A percentile compares a stretch with the other conserved stretches of the same genome.
Conservation (phyloP, 148 eudicot species). For the Arbutus unedo region DNA sequence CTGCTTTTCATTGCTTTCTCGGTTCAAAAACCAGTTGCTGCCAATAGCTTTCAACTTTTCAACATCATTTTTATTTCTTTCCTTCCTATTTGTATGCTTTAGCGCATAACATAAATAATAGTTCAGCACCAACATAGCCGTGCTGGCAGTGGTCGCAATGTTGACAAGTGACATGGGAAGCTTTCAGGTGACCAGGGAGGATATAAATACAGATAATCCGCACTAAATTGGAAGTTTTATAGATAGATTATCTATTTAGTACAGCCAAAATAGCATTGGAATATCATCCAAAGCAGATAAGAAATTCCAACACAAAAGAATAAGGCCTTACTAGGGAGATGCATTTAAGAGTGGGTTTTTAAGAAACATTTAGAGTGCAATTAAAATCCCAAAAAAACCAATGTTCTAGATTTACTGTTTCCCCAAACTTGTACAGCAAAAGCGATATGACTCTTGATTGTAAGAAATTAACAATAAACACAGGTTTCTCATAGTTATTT, state of each 20-base stretch:
- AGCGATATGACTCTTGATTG: background rate
- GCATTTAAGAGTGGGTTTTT: background rate
- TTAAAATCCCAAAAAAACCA: background rate
- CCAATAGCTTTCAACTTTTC: background rate
- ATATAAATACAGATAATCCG: background rate
- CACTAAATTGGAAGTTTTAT: background rate
- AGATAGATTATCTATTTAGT: background rate
- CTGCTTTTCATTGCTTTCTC: background rate
- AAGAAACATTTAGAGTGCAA: background rate
- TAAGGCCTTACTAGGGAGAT: background rate
- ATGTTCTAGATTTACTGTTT: background rate
- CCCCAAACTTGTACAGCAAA: constrained; percentile 3
- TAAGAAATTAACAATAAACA: background rate
- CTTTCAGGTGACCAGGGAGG: background rate
- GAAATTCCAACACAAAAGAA: background rate
- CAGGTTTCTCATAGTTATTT: background rate
- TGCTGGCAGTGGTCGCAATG: background rate
- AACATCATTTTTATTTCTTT: background rate
- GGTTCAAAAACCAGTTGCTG: background rate
- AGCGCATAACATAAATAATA: background rate
- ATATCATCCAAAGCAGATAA: background rate
- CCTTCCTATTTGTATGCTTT: background rate
- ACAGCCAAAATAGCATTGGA: background rate
- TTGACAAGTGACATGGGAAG: constrained; percentile 1
- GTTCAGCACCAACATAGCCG: background rate